phyloP scores from a whole-genome alignment of 164 flowering plant species.

The Paratinospora sagittata region DNA sequence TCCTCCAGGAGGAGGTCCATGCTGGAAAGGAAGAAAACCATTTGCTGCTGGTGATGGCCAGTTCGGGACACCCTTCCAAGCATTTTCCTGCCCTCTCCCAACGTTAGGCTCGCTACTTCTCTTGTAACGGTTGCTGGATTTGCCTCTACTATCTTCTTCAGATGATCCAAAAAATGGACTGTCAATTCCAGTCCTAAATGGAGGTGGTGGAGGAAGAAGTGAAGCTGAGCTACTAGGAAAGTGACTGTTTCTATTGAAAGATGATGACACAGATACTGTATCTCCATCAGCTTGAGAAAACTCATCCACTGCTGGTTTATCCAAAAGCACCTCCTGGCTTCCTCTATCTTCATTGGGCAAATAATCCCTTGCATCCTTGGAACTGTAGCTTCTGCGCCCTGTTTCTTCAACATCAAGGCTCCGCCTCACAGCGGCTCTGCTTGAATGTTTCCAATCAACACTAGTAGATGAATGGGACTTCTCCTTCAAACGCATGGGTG shows the following conservation, averaged over 20 bases:
- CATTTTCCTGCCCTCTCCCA: slow-evolving; percentile 53
- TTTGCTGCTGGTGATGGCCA: slow-evolving; percentile 72
- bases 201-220: slow-evolving; percentile 41
- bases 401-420: slow-evolving; percentile 63
- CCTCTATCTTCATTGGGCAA: slow-evolving; percentile 43
- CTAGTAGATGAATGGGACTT: slow-evolving; percentile 67
- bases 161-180: slow-evolving; percentile 37
- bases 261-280: slow-evolving; percentile 36
- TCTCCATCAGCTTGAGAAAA: slow-evolving; percentile 43
- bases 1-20: slow-evolving; percentile 62
- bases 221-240: slow-evolving; percentile 36
- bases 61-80: slow-evolving; percentile 73
- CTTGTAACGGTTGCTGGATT: slow-evolving; percentile 39
- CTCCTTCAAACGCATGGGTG: slow-evolving; percentile 45
- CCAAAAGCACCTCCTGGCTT: slow-evolving; percentile 37
- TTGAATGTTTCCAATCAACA: slow-evolving; percentile 43
- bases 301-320: slow-evolving; percentile 39
- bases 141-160: slow-evolving; percentile 55
- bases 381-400: slow-evolving; percentile 44
- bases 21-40: slow-evolving; percentile 77
- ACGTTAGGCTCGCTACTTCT: slow-evolving; percentile 49
- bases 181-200: slow-evolving; percentile 41
- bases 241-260: slow-evolving; percentile 32
- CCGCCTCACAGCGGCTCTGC: slow-evolving; percentile 36
- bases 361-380: slow-evolving; percentile 44